Evolutionary conservation across 371 early-diverging fungal species (phyloP), one percentile per base, ranked within the genome.

Genomic region (Mucor plumbeus): DNA sequence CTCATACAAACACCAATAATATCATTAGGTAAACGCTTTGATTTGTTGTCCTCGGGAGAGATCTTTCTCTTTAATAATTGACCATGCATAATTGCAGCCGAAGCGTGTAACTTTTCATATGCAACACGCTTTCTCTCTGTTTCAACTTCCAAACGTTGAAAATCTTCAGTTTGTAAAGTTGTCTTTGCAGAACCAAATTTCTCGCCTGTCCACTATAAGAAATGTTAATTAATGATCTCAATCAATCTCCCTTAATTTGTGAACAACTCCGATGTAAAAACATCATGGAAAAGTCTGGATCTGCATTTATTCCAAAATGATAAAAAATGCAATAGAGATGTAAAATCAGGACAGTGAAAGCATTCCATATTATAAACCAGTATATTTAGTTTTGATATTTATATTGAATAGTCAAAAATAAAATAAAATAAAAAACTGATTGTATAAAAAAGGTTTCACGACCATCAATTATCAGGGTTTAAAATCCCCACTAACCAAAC

Each of bases 1-100:
- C 79, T 70, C 87, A 90, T 85, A 50, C 85, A 79, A 43, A 74
- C 72, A 26, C 88, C 93, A 44, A 92, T 68, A 3, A 86, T 76
- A 60, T 90, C 88, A 59, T 85, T 69, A 4, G 91, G 91, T 17
- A 85, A 65, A 0, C 82, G 69, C 67, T 90, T 90, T 39, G 75
- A 66, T 65, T 90, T 91, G 63, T 63, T 69, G 62, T 89, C 91
- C 61, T 87, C 90, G 4, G 86, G 80, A 13, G 87, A 86, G 1
- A 78, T 73, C 47, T 84, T 82, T 50, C 81, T 82, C 59, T 88
- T 90, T 43, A 79, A 80, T 62, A 84, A 39, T 35, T 79, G 70
- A 7, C 38, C 59, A 53, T 75, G 65, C 40, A 57, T 53, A 1
- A 74, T 15, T 2, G 65, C 71, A 33, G 75, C 71, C 19, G 82